Conservation (phyloP, 2,329 filamentous ascomycete species). For the Aspergillus arachidicola region DNA sequence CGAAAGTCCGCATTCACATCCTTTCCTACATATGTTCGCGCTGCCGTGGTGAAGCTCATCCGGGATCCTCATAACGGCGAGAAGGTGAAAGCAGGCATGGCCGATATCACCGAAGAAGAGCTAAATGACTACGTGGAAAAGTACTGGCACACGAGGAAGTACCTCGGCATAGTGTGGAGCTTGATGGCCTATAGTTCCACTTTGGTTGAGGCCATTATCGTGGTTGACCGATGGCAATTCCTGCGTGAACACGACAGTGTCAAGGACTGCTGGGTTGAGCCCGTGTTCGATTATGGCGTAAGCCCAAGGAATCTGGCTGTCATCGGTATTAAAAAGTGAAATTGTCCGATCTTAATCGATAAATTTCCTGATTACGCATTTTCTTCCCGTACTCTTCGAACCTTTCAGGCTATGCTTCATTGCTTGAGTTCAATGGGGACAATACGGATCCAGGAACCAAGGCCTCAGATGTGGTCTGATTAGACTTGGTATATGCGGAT, state of each 20-base stretch:
- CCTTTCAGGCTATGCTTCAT: not conserved
- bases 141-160: constrained; percentile 70
- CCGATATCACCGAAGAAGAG: constrained; percentile 70
- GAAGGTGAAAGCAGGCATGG: constrained; percentile 68
- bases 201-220: constrained; percentile 86
- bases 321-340: constrained; percentile 79
- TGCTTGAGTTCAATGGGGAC: not conserved
- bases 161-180: constrained; percentile 86
- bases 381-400: not conserved
- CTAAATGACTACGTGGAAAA: constrained; percentile 69
- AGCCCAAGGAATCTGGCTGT: constrained; percentile 92
- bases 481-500: not conserved
- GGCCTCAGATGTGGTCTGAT: not conserved
- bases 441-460: not conserved
- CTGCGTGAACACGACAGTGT: constrained; percentile 77
- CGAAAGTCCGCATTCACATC: constrained; percentile 76
- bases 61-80: constrained; percentile 62
- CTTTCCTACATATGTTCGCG: constrained; percentile 76
- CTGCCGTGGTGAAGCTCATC: constrained; percentile 74
- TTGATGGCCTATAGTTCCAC: constrained; percentile 94
- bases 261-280: constrained; percentile 82
- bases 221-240: constrained; percentile 86
- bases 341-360: not conserved
- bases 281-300: constrained; percentile 83
- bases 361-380: not conserved